Evolutionary conservation across 495 filamentous ascomycete species (phyloP).

Genomic region (Acidiella bohemica): DNA sequence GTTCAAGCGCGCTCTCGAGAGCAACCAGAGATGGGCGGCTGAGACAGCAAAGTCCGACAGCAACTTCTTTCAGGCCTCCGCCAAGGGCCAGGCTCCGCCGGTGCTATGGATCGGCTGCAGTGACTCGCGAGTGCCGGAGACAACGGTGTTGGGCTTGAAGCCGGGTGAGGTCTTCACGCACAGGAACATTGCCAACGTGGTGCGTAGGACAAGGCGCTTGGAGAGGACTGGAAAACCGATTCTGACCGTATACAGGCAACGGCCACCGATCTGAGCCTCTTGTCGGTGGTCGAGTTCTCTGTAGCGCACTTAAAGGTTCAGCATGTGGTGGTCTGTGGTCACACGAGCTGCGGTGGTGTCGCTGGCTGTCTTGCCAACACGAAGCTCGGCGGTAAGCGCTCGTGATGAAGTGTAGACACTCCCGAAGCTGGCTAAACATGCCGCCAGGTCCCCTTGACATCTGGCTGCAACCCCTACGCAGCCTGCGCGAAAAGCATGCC

Average conservation of each 20-base stretch:
- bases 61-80: conserved; percentile 56
- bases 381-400: conserved; percentile 57
- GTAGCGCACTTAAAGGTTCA: conserved; percentile 61
- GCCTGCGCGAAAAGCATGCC: conserved; percentile 42
- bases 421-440: no score
- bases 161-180: conserved; percentile 88
- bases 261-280: conserved; percentile 59
- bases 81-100: conserved; percentile 54
- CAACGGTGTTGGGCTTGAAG: conserved; percentile 62
- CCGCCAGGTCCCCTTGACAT: conserved; percentile 54
- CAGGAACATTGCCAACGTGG: conserved; percentile 87
- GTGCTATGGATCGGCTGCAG: conserved; percentile 92
- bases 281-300: conserved; percentile 73
- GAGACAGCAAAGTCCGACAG: conserved; percentile 35
- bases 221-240: no score
- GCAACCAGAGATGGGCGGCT: conserved; percentile 18
- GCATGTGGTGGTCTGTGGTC: conserved; percentile 75
- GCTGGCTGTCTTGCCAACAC: conserved; percentile 52
- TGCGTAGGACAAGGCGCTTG: no score
- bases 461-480: conserved; percentile 62
- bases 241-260: no score
- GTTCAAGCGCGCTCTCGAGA: conserved; percentile 13
- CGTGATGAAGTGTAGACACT: no score
- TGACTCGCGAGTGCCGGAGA: conserved; percentile 80
- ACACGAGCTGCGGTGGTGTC: conserved; percentile 70